A percentile compares a stretch with the other conserved stretches of the same genome.
Conservation (phyloP, 352 stramenopile species). For the Phytophthora niederhauseri region DNA sequence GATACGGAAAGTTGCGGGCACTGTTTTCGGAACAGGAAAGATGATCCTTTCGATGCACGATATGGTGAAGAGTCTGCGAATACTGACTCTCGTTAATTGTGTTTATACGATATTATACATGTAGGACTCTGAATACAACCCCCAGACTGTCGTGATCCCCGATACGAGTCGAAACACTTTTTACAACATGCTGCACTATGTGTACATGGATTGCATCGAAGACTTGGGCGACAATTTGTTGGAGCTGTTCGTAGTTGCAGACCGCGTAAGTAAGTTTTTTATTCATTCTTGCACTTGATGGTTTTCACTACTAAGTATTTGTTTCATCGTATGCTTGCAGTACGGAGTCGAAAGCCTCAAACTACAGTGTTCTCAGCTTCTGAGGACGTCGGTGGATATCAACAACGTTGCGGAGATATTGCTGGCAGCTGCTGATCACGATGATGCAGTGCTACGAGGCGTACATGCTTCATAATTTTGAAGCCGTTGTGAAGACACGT, state of each 20-base stretch:
- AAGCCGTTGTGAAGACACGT: background rate
- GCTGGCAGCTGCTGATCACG: background rate
- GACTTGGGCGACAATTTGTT: background rate
- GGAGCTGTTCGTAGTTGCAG: background rate
- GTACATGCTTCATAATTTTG: background rate
- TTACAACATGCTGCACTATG: background rate
- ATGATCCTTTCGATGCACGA: background rate
- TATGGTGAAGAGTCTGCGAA: background rate
- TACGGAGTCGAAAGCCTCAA: background rate
- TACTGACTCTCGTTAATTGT: background rate
- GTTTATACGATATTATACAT: background rate
- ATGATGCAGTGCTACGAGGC: background rate
- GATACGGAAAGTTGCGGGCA: background rate
- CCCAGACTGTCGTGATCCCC: background rate
- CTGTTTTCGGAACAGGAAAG: background rate
- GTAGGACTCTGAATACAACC: background rate
- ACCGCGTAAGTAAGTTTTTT: background rate
- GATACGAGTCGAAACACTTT: background rate
- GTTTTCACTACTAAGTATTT: background rate
- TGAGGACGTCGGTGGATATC: background rate
- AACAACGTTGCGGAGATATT: background rate
- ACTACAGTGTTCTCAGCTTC: background rate
- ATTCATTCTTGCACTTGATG: background rate
- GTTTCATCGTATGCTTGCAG: background rate
- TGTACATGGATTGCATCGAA: background rate